Evolutionary conservation across 2,329 filamentous ascomycete genomes (phyloP).

Genomic region (Aspergillus sp.): DNA sequence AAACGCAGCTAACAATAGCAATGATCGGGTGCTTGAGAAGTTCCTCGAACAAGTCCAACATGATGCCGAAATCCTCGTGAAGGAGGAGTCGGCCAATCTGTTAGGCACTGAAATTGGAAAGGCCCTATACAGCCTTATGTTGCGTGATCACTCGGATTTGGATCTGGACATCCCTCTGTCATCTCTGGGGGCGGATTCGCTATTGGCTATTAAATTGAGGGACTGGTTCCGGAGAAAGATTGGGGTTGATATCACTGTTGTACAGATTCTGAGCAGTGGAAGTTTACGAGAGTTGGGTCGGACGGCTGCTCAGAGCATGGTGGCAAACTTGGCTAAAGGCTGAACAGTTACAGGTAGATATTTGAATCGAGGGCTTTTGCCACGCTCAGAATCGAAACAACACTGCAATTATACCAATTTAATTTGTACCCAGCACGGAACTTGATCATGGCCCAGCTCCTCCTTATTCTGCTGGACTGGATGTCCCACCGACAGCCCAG

Average conservation of each 20-base stretch:
- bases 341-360: not conserved
- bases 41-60: not conserved
- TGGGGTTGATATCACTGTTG: constrained; percentile 24
- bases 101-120: constrained; percentile 22
- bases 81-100: constrained; percentile 5
- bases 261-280: constrained; percentile 23
- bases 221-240: constrained; percentile 24
- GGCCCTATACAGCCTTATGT: constrained; percentile 19
- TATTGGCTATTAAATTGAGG: constrained; percentile 30
- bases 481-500: no score
- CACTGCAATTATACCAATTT: no score
- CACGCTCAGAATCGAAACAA: no score
- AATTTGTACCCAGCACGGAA: no score
- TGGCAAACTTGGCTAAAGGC: not conserved
- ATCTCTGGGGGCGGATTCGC: constrained; percentile 28
- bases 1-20: not conserved
- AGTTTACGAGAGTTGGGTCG: not conserved
- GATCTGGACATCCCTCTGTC: constrained; percentile 20
- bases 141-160: constrained; percentile 18
- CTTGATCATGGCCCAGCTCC: no score
- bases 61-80: not conserved
- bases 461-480: no score
- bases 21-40: not conserved
- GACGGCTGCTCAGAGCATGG: not conserved
- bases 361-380: no score